These are phyloP conservation scores for Batrachochytrium dendrobatidis DNA, from an alignment of 371 early-diverging fungal species.

Conservation along the genomic window DNA sequence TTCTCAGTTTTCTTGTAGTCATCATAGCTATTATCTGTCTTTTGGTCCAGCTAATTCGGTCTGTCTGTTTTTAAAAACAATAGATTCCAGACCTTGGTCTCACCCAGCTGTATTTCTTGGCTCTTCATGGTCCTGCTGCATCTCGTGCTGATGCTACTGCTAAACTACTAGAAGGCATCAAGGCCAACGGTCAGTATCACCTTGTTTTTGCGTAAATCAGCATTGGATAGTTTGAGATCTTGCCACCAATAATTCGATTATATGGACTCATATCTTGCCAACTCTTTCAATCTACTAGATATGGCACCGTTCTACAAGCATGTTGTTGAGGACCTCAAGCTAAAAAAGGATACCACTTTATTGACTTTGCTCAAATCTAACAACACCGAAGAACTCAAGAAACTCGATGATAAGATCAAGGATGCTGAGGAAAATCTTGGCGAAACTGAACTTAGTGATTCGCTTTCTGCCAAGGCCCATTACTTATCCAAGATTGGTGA, in stretches of 20 bases:
- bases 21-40: no score
- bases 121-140: conserved; percentile 54
- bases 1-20: no score
- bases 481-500: conserved; percentile 90
- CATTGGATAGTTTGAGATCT: not conserved
- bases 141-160: conserved; percentile 53
- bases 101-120: conserved; percentile 65
- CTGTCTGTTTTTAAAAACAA: not conserved
- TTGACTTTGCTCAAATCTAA: conserved; percentile 41
- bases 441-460: conserved; percentile 89
- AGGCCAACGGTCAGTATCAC: conserved; percentile 59
- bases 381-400: conserved; percentile 67
- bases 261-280: not conserved
- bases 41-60: not conserved
- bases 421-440: conserved; percentile 90
- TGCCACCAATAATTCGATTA: not conserved
- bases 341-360: conserved; percentile 30
- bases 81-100: conserved; percentile 73
- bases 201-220: no score
- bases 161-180: conserved; percentile 54
- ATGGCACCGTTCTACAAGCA: conserved; percentile 79
- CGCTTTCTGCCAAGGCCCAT: conserved; percentile 84
- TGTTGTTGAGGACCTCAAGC: conserved; percentile 56
- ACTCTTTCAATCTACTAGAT: conserved; percentile 34
- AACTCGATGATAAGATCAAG: conserved; percentile 72